Percentiles rank a stretch among this genome's conserved stretches.
Conservation (phyloP, 2,329 filamentous ascomycete genomes). For the Fusarium sp. region DNA sequence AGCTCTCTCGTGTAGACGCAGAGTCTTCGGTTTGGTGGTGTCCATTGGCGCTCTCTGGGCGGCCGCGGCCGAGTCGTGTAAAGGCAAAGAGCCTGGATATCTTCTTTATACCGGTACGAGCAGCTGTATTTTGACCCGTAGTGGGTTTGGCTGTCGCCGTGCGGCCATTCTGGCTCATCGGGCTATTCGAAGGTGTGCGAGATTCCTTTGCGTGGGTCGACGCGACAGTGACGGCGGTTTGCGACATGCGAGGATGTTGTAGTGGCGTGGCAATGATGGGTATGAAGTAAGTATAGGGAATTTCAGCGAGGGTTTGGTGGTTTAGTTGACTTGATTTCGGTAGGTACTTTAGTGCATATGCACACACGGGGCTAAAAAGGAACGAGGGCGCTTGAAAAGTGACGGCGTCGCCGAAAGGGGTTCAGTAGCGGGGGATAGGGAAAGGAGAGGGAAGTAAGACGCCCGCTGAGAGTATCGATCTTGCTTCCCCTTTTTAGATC, state of each 20-base stretch:
- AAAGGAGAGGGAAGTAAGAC: neutral
- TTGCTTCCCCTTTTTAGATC: conserved; percentile 19
- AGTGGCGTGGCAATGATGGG: neutral
- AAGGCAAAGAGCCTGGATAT: conserved; percentile 51
- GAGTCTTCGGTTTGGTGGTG: conserved; percentile 37
- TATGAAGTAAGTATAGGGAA: neutral
- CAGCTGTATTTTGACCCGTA: conserved; percentile 29
- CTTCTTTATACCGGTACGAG: conserved; percentile 49
- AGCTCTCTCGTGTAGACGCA: conserved; percentile 40
- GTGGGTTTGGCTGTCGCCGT: conserved; percentile 40
- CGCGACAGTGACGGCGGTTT: conserved; percentile 33
- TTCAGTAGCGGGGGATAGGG: conserved; percentile 4
- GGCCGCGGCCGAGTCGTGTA: conserved; percentile 46
- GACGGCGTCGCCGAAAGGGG: conserved; percentile 36
- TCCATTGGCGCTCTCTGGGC: conserved; percentile 32
- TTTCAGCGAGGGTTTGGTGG: conserved; percentile 13
- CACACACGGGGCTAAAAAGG: conserved; percentile 24
- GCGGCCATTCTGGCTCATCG: conserved; percentile 43
- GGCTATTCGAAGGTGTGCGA: conserved; percentile 10
- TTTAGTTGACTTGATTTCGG: conserved; percentile 18
- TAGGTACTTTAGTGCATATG: conserved; percentile 17
- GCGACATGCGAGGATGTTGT: conserved; percentile 26
- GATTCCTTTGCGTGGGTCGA: conserved; percentile 29
- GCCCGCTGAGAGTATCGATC: conserved; percentile 9
- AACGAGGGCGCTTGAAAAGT: neutral